These are phyloP conservation scores for Oryza coarctata DNA, from an alignment of 176 grass and related monocot species.

Conservation along the genomic window DNA sequence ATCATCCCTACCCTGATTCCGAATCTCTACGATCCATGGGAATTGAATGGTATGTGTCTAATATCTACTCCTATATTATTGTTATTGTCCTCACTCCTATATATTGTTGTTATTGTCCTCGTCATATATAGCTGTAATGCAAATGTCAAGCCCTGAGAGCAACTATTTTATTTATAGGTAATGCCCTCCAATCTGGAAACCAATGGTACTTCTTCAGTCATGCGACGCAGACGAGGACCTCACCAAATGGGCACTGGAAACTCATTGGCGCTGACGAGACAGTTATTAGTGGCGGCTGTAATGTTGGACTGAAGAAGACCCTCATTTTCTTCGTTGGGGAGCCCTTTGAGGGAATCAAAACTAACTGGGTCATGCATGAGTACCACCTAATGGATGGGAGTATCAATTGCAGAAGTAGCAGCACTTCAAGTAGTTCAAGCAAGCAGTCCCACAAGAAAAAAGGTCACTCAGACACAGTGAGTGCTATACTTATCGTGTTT, in stretches of 20 bases:
- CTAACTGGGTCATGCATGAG: constrained; percentile 95
- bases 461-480: constrained; percentile 49
- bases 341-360: constrained; percentile 46
- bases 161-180: constrained; percentile 53
- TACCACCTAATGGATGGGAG: constrained; percentile 69
- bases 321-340: constrained; percentile 59
- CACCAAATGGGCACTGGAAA: constrained; percentile 71
- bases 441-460: constrained; percentile 46
- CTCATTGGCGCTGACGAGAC: constrained; percentile 46
- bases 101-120: not conserved
- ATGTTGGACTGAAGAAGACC: constrained; percentile 72
- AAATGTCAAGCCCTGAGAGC: constrained; percentile 12
- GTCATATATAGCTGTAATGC: not conserved
- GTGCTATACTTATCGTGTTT: constrained; percentile 12
- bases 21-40: constrained; percentile 76
- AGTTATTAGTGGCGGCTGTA: constrained; percentile 33
- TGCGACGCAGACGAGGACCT: constrained; percentile 38
- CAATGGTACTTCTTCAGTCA: constrained; percentile 90
- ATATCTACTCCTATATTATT: not conserved
- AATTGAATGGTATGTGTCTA: constrained; percentile 60
- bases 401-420: constrained; percentile 11
- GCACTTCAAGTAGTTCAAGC: constrained; percentile 33
- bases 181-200: constrained; percentile 70
- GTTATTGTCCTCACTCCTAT: not conserved
- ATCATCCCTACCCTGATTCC: constrained; percentile 67